phyloP scores from a whole-genome alignment of 148 eudicot species.

The Polygonum maritimum region DNA sequence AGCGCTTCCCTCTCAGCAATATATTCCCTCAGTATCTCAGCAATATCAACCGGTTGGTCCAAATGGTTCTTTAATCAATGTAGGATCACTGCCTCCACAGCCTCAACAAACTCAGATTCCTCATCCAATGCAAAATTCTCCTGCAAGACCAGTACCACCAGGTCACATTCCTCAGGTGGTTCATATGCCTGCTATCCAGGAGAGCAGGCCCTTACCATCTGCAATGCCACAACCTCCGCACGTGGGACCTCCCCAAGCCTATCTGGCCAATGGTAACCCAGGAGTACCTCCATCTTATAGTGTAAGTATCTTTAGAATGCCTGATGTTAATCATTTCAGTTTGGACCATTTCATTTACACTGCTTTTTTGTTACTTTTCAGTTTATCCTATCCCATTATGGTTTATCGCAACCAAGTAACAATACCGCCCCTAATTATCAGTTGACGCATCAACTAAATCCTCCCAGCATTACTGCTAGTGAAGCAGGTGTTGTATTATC shows the following conservation, averaged over 20 bases:
- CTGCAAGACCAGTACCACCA: conserved; percentile 38
- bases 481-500: conserved; percentile 36
- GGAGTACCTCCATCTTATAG: conserved; percentile 43
- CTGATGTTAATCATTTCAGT: conserved; percentile 6
- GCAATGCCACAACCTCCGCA: conserved; percentile 46
- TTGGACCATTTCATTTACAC: conserved; percentile 8
- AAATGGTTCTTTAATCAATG: conserved; percentile 28
- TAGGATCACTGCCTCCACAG: conserved; percentile 51
- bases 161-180: conserved; percentile 47
- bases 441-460: conserved; percentile 35
- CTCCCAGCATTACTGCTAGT: conserved; percentile 33
- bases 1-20: conserved; percentile 59
- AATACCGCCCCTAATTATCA: conserved; percentile 43
- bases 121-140: conserved; percentile 50
- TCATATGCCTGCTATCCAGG: conserved; percentile 41
- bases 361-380: conserved; percentile 9
- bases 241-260: conserved; percentile 38
- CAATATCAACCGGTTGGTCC: conserved; percentile 60
- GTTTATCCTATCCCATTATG: conserved; percentile 28
- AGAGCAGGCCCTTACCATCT: conserved; percentile 40
- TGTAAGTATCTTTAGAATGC: conserved; percentile 33
- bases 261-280: conserved; percentile 41
- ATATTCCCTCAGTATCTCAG: conserved; percentile 42
- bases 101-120: conserved; percentile 54
- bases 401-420: conserved; percentile 41